These are phyloP conservation scores for Solanum pimpinellifolium DNA, from an alignment of 257 asterid genomes.

Conservation along the genomic window DNA sequence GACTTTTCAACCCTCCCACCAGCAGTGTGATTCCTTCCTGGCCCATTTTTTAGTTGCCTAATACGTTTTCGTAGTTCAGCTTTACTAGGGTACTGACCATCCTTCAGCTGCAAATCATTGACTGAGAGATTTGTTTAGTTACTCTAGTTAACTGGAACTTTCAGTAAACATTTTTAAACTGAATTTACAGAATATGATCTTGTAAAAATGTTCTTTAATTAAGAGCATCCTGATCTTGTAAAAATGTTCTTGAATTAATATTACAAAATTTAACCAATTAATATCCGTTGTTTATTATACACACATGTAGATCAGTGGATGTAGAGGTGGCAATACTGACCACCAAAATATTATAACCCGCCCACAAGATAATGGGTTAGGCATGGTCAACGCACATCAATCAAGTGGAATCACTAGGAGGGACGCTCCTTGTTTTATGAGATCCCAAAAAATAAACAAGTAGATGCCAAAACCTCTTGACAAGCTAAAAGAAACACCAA, in stretches of 20 bases:
- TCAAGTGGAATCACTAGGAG: background rate
- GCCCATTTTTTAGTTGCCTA: slow-evolving; percentile 61
- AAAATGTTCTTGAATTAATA: background rate
- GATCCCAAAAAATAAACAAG: background rate
- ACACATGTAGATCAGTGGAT: background rate
- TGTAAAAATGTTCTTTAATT: background rate
- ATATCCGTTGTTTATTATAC: background rate
- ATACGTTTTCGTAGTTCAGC: slow-evolving; percentile 46
- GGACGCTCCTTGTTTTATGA: background rate
- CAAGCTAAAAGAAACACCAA: background rate
- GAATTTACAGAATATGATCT: background rate
- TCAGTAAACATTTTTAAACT: background rate
- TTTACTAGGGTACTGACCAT: slow-evolving; percentile 31
- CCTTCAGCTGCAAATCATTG: slow-evolving; percentile 20
- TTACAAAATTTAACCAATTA: background rate
- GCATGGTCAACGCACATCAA: background rate
- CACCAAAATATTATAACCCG: background rate
- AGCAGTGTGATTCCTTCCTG: slow-evolving; percentile 54
- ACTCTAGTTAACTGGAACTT: background rate
- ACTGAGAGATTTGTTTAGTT: slow-evolving; percentile 11
- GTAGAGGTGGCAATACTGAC: background rate
- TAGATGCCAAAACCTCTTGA: background rate
- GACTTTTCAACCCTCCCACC: slow-evolving; percentile 79
- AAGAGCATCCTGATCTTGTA: background rate
- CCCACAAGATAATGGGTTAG: background rate